Conservation (phyloP, 2,329 filamentous ascomycete species). For the Lizonia empirigonia region DNA sequence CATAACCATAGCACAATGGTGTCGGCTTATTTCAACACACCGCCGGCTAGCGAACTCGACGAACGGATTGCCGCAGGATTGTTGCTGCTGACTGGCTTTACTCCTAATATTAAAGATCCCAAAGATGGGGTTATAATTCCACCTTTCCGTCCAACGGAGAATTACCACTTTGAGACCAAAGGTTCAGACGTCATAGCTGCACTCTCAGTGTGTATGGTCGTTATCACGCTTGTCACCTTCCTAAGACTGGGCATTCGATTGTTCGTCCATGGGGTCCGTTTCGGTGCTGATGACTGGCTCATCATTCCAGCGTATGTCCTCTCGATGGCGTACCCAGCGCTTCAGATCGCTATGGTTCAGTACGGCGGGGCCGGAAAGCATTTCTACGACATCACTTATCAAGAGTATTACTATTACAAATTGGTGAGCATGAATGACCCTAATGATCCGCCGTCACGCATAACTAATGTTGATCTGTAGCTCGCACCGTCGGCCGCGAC, state of each 20-base stretch:
- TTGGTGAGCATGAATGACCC: neutral
- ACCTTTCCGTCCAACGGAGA: conserved; percentile 5
- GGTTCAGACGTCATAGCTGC: conserved; percentile 4
- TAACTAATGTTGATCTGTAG: conserved; percentile 2
- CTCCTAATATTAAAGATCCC: conserved; percentile 3
- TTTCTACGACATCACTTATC: conserved; percentile 13
- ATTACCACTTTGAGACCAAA: conserved; percentile 10
- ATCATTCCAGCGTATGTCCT: conserved; percentile 13
- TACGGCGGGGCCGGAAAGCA: conserved; percentile 11
- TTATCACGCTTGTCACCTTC: conserved; percentile 6
- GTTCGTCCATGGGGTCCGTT: conserved; percentile 9
- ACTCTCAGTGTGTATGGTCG: conserved; percentile 10
- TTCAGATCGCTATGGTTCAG: conserved; percentile 11
- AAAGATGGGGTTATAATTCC: conserved; percentile 9
- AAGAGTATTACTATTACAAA: conserved; percentile 11
- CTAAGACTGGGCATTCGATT: conserved; percentile 8
- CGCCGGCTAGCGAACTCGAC: conserved; percentile 8
- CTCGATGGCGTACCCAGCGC: conserved; percentile 8
- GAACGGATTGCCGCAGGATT: conserved; percentile 7
- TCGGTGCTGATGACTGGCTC: conserved; percentile 15
- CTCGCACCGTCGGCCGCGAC: conserved; percentile 6
- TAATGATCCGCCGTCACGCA: neutral
- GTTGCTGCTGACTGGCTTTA: conserved; percentile 4
- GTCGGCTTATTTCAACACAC: conserved; percentile 10
- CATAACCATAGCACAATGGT: conserved; percentile 7